phyloP scores from a whole-genome alignment of 768 basidiomycete genomes.

The Lentinula boryana region DNA sequence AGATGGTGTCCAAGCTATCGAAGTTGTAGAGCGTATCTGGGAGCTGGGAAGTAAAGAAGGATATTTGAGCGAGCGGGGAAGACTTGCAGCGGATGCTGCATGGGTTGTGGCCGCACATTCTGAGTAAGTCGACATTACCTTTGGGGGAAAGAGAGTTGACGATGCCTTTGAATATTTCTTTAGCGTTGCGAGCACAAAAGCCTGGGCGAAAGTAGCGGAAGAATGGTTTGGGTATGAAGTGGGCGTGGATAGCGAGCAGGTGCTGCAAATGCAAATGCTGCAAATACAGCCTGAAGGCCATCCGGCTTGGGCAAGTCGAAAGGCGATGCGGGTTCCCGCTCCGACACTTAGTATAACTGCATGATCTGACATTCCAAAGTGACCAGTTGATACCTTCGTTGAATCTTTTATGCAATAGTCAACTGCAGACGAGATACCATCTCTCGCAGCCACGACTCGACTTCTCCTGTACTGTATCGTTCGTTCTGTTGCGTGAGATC shows the following conservation, averaged over 20 bases:
- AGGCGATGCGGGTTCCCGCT: conserved; percentile 27
- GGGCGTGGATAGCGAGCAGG: conserved; percentile 48
- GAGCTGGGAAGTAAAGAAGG: conserved; percentile 53
- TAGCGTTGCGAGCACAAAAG: conserved; percentile 38
- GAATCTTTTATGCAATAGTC: background rate
- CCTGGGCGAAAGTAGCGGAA: conserved; percentile 45
- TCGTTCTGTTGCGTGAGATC: too few relatives aligned
- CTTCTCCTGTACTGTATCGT: too few relatives aligned
- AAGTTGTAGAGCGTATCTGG: conserved; percentile 48
- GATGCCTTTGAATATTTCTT: background rate
- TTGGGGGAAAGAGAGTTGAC: background rate
- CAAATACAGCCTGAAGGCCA: conserved; percentile 34
- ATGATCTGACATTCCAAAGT: too few relatives aligned
- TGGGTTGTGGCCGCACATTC: conserved; percentile 57
- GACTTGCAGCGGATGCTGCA: conserved; percentile 54
- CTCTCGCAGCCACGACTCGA: too few relatives aligned
- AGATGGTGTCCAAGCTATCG: conserved; percentile 43
- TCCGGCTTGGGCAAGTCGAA: conserved; percentile 42
- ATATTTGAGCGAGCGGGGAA: conserved; percentile 61
- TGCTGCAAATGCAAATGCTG: conserved; percentile 29
- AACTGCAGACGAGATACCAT: too few relatives aligned
- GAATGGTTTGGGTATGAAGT: conserved; percentile 55
- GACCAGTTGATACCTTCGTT: background rate
- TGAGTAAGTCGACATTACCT: conserved; percentile 39
- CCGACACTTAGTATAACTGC: conserved; percentile 4